Conservation (phyloP, 2,329 filamentous ascomycete genomes). For the Diaporthe sp. region DNA sequence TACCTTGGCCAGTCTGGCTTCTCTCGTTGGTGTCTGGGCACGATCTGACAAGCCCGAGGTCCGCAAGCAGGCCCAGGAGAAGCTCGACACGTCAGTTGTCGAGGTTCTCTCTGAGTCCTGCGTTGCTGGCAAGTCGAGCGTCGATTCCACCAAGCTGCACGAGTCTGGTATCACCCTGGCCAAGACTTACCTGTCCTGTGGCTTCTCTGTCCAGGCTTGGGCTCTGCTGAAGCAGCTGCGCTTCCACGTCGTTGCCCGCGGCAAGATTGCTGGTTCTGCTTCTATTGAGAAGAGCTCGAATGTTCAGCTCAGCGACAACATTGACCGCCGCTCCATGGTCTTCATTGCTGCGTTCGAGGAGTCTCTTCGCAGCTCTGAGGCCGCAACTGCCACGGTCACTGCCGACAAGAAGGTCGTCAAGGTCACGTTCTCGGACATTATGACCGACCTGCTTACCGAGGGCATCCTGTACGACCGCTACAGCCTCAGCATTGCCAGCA, state of each 20-base stretch:
- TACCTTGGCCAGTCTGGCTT: conserved; percentile 37
- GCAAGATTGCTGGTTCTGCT: conserved; percentile 36
- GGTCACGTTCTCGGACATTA: conserved; percentile 40
- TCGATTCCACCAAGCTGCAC: conserved; percentile 39
- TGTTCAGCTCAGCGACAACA: conserved; percentile 36
- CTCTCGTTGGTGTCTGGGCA: conserved; percentile 39
- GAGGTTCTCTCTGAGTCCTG: conserved; percentile 39
- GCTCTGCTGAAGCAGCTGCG: conserved; percentile 40
- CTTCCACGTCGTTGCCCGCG: conserved; percentile 39
- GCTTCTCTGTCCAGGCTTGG: conserved; percentile 37
- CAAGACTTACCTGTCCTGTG: conserved; percentile 37
- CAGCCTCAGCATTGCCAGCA: conserved; percentile 38
- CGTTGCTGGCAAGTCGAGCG: conserved; percentile 34
- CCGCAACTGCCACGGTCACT: conserved; percentile 32
- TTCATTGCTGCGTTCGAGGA: conserved; percentile 40
- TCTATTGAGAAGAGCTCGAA: conserved; percentile 36
- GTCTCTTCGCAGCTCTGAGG: conserved; percentile 34
- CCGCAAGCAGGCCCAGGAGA: conserved; percentile 39
- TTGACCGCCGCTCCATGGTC: conserved; percentile 40
- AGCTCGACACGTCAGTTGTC: conserved; percentile 39
- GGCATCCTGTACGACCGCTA: conserved; percentile 40
- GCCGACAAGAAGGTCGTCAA: conserved; percentile 36
- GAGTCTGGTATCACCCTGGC: conserved; percentile 38
- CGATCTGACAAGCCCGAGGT: conserved; percentile 39
- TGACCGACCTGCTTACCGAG: conserved; percentile 39